Evolutionary conservation across 1,284 basidiomycete genomes (phyloP).

Genomic region (Microbotryum saponariae): DNA sequence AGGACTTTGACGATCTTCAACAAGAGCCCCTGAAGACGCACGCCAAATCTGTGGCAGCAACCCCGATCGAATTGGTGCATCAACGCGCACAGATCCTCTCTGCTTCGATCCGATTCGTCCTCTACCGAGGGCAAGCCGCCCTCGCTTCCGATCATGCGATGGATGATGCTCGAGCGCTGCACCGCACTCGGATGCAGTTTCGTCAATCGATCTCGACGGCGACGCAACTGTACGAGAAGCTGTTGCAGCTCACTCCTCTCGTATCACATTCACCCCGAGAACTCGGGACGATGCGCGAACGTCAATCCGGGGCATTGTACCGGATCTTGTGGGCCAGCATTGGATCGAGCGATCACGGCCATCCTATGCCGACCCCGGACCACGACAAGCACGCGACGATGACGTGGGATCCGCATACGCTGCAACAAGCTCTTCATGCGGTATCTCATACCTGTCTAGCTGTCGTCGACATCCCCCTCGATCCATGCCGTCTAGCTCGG

Average conservation of each 20-base stretch:
- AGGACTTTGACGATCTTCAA: too few species aligned
- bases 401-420: too few species aligned
- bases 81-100: constrained; percentile 19
- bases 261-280: not conserved
- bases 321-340: constrained; percentile 12
- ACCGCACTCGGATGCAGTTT: not conserved
- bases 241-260: constrained; percentile 6
- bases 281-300: constrained; percentile 1
- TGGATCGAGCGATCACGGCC: too few species aligned
- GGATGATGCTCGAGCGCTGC: not conserved
- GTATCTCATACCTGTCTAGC: too few species aligned
- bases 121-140: constrained; percentile 9
- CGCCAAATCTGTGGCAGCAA: too few species aligned
- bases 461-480: too few species aligned
- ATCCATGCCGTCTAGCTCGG: too few species aligned
- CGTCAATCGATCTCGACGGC: constrained; percentile 10
- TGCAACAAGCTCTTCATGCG: too few species aligned
- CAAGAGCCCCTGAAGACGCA: too few species aligned
- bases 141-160: too few species aligned
- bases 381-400: too few species aligned
- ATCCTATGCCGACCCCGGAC: too few species aligned
- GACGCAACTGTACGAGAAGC: constrained; percentile 14
- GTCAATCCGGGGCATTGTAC: constrained; percentile 15
- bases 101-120: constrained; percentile 24
- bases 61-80: not conserved